Evolutionary conservation across 306 rosid species (phyloP).

Genomic region (Fagus crenata): DNA sequence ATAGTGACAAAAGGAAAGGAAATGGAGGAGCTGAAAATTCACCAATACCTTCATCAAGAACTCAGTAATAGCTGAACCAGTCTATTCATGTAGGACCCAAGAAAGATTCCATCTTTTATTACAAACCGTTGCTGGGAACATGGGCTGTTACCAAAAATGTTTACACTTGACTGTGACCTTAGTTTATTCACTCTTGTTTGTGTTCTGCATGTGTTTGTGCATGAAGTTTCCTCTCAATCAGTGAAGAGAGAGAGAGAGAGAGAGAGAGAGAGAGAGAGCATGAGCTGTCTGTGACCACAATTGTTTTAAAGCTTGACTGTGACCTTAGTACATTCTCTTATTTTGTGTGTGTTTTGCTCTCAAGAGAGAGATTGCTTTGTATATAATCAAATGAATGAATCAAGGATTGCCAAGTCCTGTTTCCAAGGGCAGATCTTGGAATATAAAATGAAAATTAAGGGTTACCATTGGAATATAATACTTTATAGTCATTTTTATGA

Average conservation of each 20-base stretch:
- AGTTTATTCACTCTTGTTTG: conserved; percentile 1
- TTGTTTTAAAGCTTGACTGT: neutral
- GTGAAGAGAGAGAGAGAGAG: neutral
- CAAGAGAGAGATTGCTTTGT: conserved; percentile 21
- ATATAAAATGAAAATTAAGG: conserved; percentile 18
- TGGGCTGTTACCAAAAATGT: conserved; percentile 35
- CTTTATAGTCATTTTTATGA: neutral
- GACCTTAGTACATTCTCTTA: neutral
- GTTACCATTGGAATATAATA: neutral
- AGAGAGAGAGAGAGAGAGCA: neutral
- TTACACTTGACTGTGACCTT: conserved; percentile 31
- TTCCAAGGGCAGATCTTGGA: conserved; percentile 53
- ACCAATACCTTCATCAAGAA: neutral
- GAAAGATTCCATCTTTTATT: conserved; percentile 25
- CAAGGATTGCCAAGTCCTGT: conserved; percentile 33
- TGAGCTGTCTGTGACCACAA: conserved; percentile 3
- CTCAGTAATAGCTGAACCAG: conserved; percentile 8
- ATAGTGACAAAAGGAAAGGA: too few relatives aligned
- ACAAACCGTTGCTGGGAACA: conserved; percentile 31
- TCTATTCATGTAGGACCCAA: conserved; percentile 33
- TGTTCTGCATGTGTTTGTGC: neutral
- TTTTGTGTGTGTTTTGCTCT: neutral
- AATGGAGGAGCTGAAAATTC: neutral
- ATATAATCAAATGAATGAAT: conserved; percentile 26
- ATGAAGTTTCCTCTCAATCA: neutral